Percentiles rank a stretch among this genome's conserved stretches.
These are phyloP conservation scores for Kazachstania viticola DNA, from an alignment of 805 yeast species.

Conservation along the genomic window DNA sequence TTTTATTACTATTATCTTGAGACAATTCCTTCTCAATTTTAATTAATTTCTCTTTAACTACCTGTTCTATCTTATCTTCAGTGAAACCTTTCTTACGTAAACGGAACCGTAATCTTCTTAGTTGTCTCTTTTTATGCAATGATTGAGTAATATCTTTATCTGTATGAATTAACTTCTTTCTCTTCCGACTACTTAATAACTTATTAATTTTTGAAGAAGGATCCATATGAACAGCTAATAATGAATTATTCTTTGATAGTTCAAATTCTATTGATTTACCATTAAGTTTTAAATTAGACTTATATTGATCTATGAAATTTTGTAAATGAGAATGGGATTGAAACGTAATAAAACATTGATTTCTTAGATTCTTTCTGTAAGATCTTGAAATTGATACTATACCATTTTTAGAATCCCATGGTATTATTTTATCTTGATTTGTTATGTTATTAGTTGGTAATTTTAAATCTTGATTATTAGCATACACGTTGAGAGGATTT, in stretches of 20 bases:
- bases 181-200: slow-evolving; percentile 6
- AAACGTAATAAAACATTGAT: slow-evolving; percentile 21
- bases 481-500: slow-evolving; percentile 11
- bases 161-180: background rate
- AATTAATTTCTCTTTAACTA: background rate
- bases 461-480: slow-evolving; percentile 2
- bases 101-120: slow-evolving; percentile 17
- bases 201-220: slow-evolving; percentile 4
- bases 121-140: slow-evolving; percentile 9
- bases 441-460: background rate
- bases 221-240: slow-evolving; percentile 8
- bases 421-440: background rate
- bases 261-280: too few relatives aligned
- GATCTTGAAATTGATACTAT: slow-evolving; percentile 12
- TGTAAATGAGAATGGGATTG: too few relatives aligned
- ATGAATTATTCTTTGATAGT: slow-evolving; percentile 19
- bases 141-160: slow-evolving; percentile 2
- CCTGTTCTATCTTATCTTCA: slow-evolving; percentile 7
- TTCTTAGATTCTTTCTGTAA: slow-evolving; percentile 4
- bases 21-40: background rate
- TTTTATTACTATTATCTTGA: slow-evolving; percentile 1
- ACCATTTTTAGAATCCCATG: slow-evolving; percentile 9
- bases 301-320: too few relatives aligned
- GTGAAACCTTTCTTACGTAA: slow-evolving; percentile 13
- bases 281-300: too few relatives aligned